phyloP scores from a whole-genome alignment of 495 filamentous ascomycete species.

The Penicillium steckii region DNA sequence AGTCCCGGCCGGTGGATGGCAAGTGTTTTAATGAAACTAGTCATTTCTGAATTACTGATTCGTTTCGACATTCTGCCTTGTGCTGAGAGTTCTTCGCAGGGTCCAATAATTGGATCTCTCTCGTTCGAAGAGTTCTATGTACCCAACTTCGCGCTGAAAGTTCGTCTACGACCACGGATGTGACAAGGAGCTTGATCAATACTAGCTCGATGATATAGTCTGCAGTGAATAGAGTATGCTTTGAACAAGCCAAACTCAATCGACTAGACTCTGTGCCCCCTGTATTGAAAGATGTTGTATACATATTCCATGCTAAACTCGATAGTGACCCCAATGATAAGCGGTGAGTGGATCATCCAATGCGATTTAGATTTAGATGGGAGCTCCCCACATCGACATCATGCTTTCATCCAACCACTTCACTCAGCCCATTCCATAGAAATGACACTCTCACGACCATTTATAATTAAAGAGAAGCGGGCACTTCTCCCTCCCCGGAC shows the following conservation, averaged over 20 bases:
- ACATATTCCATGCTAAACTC: too few species aligned
- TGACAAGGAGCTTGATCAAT: background rate
- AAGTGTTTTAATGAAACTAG: constrained; percentile 51
- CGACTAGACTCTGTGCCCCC: too few species aligned
- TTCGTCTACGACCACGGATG: constrained; percentile 11
- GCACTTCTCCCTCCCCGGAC: constrained; percentile 6
- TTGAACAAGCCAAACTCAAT: too few species aligned
- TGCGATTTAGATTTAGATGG: background rate
- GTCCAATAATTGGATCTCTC: constrained; percentile 15
- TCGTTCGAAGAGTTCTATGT: constrained; percentile 31
- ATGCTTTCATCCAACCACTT: background rate
- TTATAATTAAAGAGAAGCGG: constrained; percentile 19
- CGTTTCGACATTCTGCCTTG: constrained; percentile 45
- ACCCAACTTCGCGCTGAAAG: constrained; percentile 23
- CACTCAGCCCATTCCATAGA: background rate
- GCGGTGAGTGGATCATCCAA: background rate
- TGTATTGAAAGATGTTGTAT: too few species aligned
- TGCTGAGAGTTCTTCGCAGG: background rate
- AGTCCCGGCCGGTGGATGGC: constrained; percentile 59
- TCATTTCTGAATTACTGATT: constrained; percentile 46
- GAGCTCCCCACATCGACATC: background rate
- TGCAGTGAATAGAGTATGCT: too few species aligned
- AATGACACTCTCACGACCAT: constrained; percentile 8
- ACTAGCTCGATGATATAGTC: background rate
- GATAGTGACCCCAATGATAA: too few species aligned